Evolutionary conservation across 2,329 filamentous ascomycete genomes (phyloP).

Genomic region (Cucurbitaria berberidis): DNA sequence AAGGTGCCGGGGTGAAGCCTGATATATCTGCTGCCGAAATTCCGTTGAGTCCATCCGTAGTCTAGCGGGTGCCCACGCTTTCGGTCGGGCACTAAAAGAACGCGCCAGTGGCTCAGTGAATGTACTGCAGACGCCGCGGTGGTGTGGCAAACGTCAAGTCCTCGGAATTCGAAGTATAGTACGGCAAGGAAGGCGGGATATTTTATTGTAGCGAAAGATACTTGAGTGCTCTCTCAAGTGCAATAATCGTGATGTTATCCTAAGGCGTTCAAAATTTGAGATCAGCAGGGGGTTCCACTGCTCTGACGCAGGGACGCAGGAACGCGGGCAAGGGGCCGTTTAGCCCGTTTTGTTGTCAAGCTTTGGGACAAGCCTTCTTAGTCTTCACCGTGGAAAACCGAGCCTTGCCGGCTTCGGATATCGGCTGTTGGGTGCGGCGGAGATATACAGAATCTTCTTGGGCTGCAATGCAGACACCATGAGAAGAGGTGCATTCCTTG

Average conservation of each 20-base stretch:
- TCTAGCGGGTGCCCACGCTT: constrained; percentile 17
- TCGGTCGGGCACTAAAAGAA: constrained; percentile 1
- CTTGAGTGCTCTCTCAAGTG: not conserved
- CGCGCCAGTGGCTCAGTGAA: constrained; percentile 4
- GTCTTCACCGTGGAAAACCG: not conserved
- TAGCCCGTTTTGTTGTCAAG: not conserved
- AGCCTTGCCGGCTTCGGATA: not conserved
- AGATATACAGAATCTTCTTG: not conserved
- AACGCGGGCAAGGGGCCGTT: no score
- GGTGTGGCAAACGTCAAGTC: not conserved
- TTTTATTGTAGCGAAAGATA: not conserved
- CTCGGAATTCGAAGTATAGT: no score
- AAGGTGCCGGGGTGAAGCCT: not conserved
- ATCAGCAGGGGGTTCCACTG: not conserved
- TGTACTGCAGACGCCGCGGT: not conserved
- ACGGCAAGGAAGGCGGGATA: no score
- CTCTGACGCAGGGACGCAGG: not conserved
- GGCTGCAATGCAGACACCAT: not conserved
- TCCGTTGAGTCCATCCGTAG: constrained; percentile 8
- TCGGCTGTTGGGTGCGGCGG: not conserved
- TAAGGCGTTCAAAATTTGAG: not conserved
- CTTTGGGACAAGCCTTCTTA: not conserved
- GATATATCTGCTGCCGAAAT: not conserved
- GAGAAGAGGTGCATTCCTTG: not conserved
- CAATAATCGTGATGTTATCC: not conserved